A percentile compares a stretch with the other conserved stretches of the same genome.
phyloP scores from a whole-genome alignment of 75 land plant species.

The Cunninghamia lanceolata region DNA sequence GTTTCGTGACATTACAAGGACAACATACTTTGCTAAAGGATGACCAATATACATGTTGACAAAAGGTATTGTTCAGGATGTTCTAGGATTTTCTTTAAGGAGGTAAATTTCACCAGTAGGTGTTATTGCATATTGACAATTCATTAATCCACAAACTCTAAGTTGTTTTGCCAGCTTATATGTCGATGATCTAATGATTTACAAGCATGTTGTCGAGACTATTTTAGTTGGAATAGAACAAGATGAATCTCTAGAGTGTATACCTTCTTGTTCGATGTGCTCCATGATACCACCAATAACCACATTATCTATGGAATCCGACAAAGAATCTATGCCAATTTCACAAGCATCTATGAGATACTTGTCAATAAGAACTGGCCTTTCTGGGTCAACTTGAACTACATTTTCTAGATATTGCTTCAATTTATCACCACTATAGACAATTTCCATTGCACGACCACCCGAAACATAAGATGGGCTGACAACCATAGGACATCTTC shows the following conservation, averaged over 20 bases:
- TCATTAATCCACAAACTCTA: constrained; percentile 89
- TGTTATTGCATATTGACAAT: constrained; percentile 97
- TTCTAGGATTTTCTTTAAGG: constrained; percentile 97
- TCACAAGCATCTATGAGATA: too few relatives aligned
- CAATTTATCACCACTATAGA: constrained; percentile 85
- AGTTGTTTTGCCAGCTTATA: constrained; percentile 73
- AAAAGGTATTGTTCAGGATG: constrained; percentile 95
- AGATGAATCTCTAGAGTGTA: constrained; percentile 98
- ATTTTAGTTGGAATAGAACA: constrained; percentile 89
- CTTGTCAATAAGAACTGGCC: constrained; percentile 92
- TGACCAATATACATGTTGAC: constrained; percentile 98
- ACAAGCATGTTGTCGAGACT: constrained; percentile 50
- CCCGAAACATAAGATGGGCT: constrained; percentile 98
- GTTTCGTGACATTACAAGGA: constrained; percentile 91
- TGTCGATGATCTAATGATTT: constrained; percentile 76
- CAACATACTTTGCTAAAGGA: constrained; percentile 94
- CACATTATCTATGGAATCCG: too few relatives aligned
- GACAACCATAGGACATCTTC: constrained; percentile 98
- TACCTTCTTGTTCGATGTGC: constrained; percentile 99
- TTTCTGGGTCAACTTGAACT: constrained; percentile 94
- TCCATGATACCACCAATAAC: too few relatives aligned
- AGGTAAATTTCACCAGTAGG: constrained; percentile 73
- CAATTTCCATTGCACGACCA: constrained; percentile 99
- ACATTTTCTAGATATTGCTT: constrained; percentile 87
- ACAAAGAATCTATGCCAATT: too few relatives aligned